Base-by-base conservation (phyloP, 306 rosid species). In the Cotoneaster glaucophyllus region DNA sequence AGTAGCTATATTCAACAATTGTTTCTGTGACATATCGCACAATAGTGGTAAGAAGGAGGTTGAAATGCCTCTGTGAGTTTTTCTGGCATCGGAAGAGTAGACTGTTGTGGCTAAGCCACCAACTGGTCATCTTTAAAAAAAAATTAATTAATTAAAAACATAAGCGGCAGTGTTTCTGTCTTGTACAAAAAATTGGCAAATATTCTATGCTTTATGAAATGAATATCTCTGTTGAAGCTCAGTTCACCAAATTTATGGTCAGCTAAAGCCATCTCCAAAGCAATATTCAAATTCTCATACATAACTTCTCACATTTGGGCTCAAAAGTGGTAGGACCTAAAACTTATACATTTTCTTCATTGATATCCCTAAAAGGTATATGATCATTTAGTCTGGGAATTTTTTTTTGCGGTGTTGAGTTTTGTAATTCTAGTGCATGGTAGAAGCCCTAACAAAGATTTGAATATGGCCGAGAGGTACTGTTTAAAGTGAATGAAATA, bases 31-130 rank as follows among this genome's bases (percentile, higher is more conserved):
- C 9, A 37, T 37, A 45, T 45, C 0, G 5, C 52, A 14, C 17
- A 5, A 45, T 45, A 5, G 52, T 45, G 18, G 2, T 45, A 1
- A 45, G 2, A 15, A 2, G 2, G 1, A 45, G 0, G 1, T 5
- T 45, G 0, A 45, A 14, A 45, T 45, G 0, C 0, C 18, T 45
- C 6, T 13, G 0, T 4, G 0, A 45, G 18, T 45, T 0, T 45
- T 45, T 14, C 0, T 19, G 19, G 28, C 58, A 3, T 2, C 2
- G 0, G 0, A 45, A 45, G 2, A 10, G 2, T 45, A 3, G 18
- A 14, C 2, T 14, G 6, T 14, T 0, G 2, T 45, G 18, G 0
- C 18, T 3, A 45, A 45, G 6, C 6, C 6, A 45, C 52, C 6
- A 45, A 45, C 52, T 13, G 2, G 9, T 13, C 52, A 2, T 8